Conservation (phyloP, 2,329 filamentous ascomycete genomes). For the Cryoendolithus antarcticus region DNA sequence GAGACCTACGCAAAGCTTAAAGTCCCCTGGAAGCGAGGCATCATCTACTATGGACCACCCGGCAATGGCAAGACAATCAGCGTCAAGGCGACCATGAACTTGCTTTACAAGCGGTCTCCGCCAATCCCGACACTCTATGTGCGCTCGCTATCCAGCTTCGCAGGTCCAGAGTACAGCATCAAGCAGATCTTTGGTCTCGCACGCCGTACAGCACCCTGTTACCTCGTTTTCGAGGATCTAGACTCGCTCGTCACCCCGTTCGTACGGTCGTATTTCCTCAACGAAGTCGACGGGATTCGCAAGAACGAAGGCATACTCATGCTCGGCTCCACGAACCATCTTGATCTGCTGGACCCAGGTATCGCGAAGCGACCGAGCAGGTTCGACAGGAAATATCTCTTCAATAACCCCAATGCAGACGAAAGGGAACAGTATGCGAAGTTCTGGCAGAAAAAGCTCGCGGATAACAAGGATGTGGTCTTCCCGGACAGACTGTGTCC, state of each 20-base stretch:
- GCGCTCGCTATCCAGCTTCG: slow-evolving; percentile 34
- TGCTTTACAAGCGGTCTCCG: slow-evolving; percentile 41
- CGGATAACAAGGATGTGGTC: slow-evolving; percentile 44
- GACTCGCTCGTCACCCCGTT: slow-evolving; percentile 51
- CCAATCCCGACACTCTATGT: slow-evolving; percentile 52
- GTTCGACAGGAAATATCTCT: slow-evolving; percentile 56
- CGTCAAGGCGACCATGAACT: slow-evolving; percentile 59
- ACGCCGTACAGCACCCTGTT: slow-evolving; percentile 51
- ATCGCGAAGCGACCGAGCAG: slow-evolving; percentile 50
- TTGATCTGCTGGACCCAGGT: slow-evolving; percentile 55
- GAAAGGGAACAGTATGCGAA: slow-evolving; percentile 48
- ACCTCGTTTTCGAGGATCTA: slow-evolving; percentile 60
- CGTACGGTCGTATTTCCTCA: slow-evolving; percentile 57
- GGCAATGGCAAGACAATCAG: slow-evolving; percentile 59
- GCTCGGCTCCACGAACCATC: slow-evolving; percentile 31
- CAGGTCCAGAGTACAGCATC: slow-evolving; percentile 46
- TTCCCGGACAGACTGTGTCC: slow-evolving; percentile 48
- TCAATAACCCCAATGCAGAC: slow-evolving; percentile 43
- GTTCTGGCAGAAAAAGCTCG: slow-evolving; percentile 51
- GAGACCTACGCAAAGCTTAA: slow-evolving; percentile 47
- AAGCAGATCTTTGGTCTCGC: slow-evolving; percentile 46
- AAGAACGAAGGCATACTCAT: slow-evolving; percentile 61
- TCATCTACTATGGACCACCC: slow-evolving; percentile 55
- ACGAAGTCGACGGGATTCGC: slow-evolving; percentile 58
- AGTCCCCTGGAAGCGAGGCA: slow-evolving; percentile 59